These are phyloP conservation scores for Rickenella mellea DNA, from an alignment of 768 basidiomycete species.

Conservation along the genomic window DNA sequence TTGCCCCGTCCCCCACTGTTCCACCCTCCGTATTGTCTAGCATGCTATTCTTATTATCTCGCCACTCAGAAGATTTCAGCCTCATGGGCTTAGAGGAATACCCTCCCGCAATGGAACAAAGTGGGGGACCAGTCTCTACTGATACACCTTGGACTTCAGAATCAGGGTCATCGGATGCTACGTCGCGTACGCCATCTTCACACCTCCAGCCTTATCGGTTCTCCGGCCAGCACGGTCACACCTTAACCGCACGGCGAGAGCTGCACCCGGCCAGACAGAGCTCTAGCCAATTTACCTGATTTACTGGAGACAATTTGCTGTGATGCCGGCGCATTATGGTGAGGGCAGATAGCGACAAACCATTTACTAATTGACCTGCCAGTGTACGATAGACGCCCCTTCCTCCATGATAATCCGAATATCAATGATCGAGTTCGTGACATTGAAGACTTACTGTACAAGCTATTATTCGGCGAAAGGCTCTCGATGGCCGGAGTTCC, in stretches of 20 bases:
- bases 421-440: conserved; percentile 19
- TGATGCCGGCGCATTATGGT: conserved; percentile 48
- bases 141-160: conserved; percentile 7
- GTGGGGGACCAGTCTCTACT: conserved; percentile 5
- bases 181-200: conserved; percentile 13
- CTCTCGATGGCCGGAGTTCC: conserved; percentile 4
- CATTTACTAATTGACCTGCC: conserved; percentile 54
- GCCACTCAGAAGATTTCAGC: conserved; percentile 66
- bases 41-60: conserved; percentile 42
- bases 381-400: conserved; percentile 33
- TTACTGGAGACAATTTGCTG: conserved; percentile 50
- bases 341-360: conserved; percentile 53
- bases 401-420: conserved; percentile 30
- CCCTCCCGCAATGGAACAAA: neutral
- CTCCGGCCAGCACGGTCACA: conserved; percentile 21
- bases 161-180: conserved; percentile 24
- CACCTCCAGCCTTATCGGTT: conserved; percentile 26
- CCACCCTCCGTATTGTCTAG: conserved; percentile 16
- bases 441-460: conserved; percentile 35
- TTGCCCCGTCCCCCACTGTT: conserved; percentile 30
- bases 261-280: conserved; percentile 22
- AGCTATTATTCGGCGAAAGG: neutral
- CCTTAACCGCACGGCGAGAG: conserved; percentile 25
- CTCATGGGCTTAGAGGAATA: conserved; percentile 21
- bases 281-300: conserved; percentile 37